Evolutionary conservation across 768 basidiomycete species (phyloP).

Genomic region (Mycena polygramma): DNA sequence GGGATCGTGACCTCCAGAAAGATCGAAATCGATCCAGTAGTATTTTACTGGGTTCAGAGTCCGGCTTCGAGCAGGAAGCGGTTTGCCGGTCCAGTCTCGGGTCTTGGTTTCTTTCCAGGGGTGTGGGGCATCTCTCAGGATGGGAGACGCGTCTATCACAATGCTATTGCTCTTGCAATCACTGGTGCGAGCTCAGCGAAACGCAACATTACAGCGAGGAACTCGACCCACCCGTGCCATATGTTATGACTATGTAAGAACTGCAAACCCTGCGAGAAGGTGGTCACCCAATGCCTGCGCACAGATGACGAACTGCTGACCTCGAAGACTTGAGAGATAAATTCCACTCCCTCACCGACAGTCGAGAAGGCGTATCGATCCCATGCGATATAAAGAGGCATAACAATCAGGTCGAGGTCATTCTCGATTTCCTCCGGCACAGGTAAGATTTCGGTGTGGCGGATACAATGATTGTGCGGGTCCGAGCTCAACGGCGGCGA

Average conservation of each 20-base stretch:
- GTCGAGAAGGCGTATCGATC: conserved; percentile 41
- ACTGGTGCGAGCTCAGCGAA: not conserved
- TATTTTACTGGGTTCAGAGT: conserved; percentile 11
- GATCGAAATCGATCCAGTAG: conserved; percentile 22
- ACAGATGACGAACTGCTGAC: conserved; percentile 32
- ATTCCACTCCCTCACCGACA: conserved; percentile 47
- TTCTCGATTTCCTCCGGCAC: conserved; percentile 39
- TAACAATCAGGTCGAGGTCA: conserved; percentile 40
- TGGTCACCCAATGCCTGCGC: not conserved
- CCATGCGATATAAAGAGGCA: conserved; percentile 43
- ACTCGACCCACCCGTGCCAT: conserved; percentile 23
- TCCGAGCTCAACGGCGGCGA: conserved; percentile 35
- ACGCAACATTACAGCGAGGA: too few relatives aligned
- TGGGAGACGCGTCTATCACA: conserved; percentile 16
- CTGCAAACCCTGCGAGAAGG: conserved; percentile 43
- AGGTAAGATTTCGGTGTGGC: conserved; percentile 41
- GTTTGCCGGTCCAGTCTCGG: not conserved
- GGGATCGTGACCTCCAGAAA: conserved; percentile 13
- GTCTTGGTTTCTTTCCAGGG: not conserved
- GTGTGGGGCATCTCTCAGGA: not conserved
- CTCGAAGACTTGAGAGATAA: conserved; percentile 46
- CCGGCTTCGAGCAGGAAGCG: not conserved
- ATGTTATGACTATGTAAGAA: conserved; percentile 48
- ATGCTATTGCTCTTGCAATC: conserved; percentile 16
- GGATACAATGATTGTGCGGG: conserved; percentile 47